Evolutionary conservation across 129 eudicot genomes (phyloP).

Genomic region (Centrapalus pauciflorus): DNA sequence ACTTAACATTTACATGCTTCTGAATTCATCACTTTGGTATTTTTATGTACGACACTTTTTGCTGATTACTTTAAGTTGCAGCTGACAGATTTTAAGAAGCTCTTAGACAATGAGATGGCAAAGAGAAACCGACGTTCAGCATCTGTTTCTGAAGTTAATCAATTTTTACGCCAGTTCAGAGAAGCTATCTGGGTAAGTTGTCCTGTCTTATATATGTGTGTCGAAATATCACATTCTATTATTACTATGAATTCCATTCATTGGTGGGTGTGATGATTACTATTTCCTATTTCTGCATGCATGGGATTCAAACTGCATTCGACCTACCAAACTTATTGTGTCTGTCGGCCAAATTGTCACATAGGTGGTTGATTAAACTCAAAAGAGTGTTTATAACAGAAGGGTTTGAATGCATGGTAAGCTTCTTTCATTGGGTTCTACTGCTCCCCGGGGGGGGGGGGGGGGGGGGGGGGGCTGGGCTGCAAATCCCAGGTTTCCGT

Average conservation of each 20-base stretch:
- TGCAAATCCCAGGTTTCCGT: no score
- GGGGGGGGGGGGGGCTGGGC: no score
- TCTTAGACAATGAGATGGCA: slow-evolving; percentile 53
- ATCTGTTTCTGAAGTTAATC: slow-evolving; percentile 43
- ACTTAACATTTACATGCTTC: not conserved
- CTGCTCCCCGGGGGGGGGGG: no score
- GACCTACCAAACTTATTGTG: not conserved
- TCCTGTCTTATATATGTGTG: not conserved
- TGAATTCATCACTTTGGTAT: not conserved
- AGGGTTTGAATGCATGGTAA: no score
- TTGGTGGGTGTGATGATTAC: not conserved
- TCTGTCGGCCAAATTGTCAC: not conserved
- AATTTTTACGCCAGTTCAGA: slow-evolving; percentile 62
- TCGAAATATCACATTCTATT: not conserved
- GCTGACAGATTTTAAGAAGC: slow-evolving; percentile 70
- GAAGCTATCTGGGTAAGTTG: slow-evolving; percentile 85
- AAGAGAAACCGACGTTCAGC: slow-evolving; percentile 43
- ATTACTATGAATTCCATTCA: not conserved
- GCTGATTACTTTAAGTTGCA: slow-evolving; percentile 27
- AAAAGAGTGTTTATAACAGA: no score
- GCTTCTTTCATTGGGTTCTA: no score
- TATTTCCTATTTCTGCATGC: not conserved
- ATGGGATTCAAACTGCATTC: not conserved
- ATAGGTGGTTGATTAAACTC: no score
- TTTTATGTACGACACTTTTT: not conserved